phyloP scores from a whole-genome alignment of 2,329 filamentous ascomycete genomes.

The Akanthomyces uredinophilus region DNA sequence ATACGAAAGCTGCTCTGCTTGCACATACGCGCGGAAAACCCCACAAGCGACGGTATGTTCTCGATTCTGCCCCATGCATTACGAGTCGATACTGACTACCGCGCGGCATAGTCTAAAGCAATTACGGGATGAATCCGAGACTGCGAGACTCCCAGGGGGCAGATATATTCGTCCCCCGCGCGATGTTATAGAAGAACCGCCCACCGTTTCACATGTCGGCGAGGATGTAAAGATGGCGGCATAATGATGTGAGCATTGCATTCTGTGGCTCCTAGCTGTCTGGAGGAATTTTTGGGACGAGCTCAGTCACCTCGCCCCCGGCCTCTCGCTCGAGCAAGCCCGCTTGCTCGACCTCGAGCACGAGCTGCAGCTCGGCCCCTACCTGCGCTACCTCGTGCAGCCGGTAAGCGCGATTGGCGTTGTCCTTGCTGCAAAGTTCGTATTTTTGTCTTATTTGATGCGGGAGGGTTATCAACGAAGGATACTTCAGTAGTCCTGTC shows the following conservation, averaged over 20 bases:
- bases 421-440: constrained; percentile 39
- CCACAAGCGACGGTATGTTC: constrained; percentile 71
- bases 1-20: constrained; percentile 70
- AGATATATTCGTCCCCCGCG: not conserved
- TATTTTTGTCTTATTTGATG: constrained; percentile 45
- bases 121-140: constrained; percentile 56
- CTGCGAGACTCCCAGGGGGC: constrained; percentile 9
- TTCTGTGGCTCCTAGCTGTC: constrained; percentile 2
- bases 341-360: constrained; percentile 37
- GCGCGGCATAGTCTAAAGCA: constrained; percentile 61
- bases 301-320: constrained; percentile 39
- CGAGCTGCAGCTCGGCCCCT: constrained; percentile 25
- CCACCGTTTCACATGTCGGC: constrained; percentile 62
- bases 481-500: constrained; percentile 82
- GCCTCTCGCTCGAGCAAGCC: constrained; percentile 41
- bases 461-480: constrained; percentile 77
- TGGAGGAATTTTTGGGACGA: not conserved
- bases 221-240: constrained; percentile 32
- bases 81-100: constrained; percentile 18
- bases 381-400: constrained; percentile 36
- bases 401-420: constrained; percentile 44
- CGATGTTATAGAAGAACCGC: not conserved
- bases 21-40: constrained; percentile 82
- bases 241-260: constrained; percentile 18
- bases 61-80: not conserved